Percentiles rank a stretch among this genome's conserved stretches.
phyloP scores from a whole-genome alignment of 768 basidiomycete genomes.

The Leccinum subtestaceum region DNA sequence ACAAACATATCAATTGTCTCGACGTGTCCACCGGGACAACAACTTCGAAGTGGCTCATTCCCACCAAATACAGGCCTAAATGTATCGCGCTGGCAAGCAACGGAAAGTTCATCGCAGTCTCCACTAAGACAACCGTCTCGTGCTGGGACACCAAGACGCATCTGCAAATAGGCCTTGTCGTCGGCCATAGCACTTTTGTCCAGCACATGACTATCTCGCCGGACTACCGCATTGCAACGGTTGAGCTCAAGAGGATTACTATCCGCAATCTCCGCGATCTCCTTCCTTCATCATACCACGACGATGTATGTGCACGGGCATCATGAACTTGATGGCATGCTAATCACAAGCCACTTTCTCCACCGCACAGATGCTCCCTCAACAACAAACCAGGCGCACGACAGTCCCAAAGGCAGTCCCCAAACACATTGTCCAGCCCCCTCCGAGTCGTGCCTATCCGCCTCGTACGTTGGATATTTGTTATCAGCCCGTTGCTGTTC shows the following conservation, averaged over 20 bases:
- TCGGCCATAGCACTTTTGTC: not conserved
- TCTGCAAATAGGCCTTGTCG: not conserved
- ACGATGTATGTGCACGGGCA: not conserved
- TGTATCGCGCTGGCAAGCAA: not conserved
- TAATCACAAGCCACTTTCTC: not conserved
- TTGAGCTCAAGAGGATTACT: constrained; percentile 1
- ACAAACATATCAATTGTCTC: not conserved
- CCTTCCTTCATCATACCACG: constrained; percentile 4
- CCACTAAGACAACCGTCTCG: not conserved
- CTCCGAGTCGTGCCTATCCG: not conserved
- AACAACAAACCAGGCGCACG: not conserved
- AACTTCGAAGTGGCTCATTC: not conserved
- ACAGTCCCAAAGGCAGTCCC: not conserved
- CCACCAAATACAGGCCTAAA: not conserved
- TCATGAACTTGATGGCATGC: not conserved
- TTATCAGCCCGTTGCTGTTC: not conserved
- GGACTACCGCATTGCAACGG: constrained; percentile 1
- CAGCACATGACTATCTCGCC: not conserved
- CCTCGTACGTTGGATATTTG: not conserved
- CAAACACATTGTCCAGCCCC: not conserved
- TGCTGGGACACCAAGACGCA: not conserved
- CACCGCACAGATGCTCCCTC: not conserved
- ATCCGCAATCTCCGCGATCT: constrained; percentile 1
- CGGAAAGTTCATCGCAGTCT: not conserved
- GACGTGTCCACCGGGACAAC: not conserved